Base-by-base conservation (phyloP, 805 yeast species). In the Jamesozyma spencerorum region DNA sequence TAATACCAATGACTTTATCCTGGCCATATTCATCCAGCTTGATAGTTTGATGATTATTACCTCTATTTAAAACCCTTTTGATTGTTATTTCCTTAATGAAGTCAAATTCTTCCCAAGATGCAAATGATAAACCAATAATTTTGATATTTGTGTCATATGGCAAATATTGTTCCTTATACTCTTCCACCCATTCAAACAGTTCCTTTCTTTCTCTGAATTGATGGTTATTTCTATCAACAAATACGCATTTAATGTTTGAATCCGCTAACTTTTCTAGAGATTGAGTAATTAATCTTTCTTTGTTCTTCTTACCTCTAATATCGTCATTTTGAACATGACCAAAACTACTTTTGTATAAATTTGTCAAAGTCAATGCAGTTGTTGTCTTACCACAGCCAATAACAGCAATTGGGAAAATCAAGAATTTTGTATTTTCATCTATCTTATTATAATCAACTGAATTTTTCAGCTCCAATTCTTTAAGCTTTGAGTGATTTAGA, bases 311-410 rank as follows among this genome's bases (percentile, higher is more conserved):
- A 0, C 67, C 60, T 17, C 68, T 68, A 18, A 84, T 66, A 48
- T 84, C 75, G 61, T 90, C 97, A 62, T 86, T 92, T 57, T 86
- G 95, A 10, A 84, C 68, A 50, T 80, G 83, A 0, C 74, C 80
- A 81, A 94, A 81, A 0, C 64, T 55, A 1, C 54, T 48, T 1
- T 80, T 79, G 41, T 67, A 79, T 8, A 88, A 58, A 8, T 68
- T 53, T 0, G 53, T 46, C 31, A 92, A 64, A 0, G 88, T 78
- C 28, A 75, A 56, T 5, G 84, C 75, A 0, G 84, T 74, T 0
- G 97, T 86, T 0, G 97, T 87, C 56, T 92, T 92, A 6, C 98
- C 98, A 60, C 96, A 85, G 0, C 97, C 97, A 39, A 90, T 74
- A 0, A 95, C 86, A 0, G 97, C 87, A 3, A 88, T 76, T 0